A percentile compares a stretch with the other conserved stretches of the same genome.
Conservation (phyloP, 78 protist genomes). For the Anaeramoeba ignava region DNA sequence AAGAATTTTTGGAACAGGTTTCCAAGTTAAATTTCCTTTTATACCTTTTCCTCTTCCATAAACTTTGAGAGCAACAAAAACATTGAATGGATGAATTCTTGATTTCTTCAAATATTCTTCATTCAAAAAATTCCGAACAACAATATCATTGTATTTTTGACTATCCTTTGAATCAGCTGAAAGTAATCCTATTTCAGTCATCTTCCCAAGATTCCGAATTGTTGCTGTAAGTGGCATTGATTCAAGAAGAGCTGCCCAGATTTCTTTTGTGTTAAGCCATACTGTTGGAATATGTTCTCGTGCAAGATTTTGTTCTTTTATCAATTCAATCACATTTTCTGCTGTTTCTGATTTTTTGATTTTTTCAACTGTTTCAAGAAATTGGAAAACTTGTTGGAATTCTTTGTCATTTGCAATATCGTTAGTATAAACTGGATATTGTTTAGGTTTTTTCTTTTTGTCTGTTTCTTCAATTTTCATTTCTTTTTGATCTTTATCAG, state of each 20-base stretch:
- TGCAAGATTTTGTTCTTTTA: not conserved
- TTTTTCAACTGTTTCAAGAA: too few relatives aligned
- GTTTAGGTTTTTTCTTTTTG: too few relatives aligned
- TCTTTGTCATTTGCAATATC: not conserved
- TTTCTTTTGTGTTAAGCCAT: not conserved
- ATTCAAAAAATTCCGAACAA: too few relatives aligned
- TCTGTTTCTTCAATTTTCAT: too few relatives aligned
- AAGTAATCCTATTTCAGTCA: constrained; percentile 11
- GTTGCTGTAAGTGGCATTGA: constrained; percentile 22
- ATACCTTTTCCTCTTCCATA: constrained; percentile 12
- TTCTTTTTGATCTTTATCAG: too few relatives aligned
- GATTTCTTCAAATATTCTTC: not conserved
- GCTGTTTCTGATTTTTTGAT: not conserved
- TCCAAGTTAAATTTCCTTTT: not conserved
- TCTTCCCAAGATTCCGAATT: constrained; percentile 7
- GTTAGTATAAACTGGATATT: not conserved
- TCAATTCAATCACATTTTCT: not conserved
- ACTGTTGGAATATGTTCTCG: constrained; percentile 9
- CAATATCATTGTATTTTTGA: too few relatives aligned
- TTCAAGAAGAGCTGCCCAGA: constrained; percentile 10
- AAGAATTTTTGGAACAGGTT: not conserved
- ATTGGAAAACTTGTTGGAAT: too few relatives aligned
- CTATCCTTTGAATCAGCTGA: not conserved
- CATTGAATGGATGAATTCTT: constrained; percentile 16
- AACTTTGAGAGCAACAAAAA: constrained; percentile 3